Evolutionary conservation across 768 basidiomycete species (phyloP).

Genomic region (Tulasnella sp.): DNA sequence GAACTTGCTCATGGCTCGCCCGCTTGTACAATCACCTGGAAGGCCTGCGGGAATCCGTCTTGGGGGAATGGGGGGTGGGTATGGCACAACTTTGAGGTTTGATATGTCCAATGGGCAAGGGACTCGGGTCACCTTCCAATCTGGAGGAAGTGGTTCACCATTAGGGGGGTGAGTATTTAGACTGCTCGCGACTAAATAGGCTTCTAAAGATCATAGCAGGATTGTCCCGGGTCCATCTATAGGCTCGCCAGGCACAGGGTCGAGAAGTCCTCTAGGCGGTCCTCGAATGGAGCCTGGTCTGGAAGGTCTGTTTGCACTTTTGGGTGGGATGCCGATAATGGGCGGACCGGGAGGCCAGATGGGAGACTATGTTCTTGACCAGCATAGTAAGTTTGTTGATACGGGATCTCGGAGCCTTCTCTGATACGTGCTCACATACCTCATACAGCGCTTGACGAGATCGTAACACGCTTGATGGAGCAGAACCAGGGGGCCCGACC

Average conservation of each 20-base stretch:
- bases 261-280: not conserved
- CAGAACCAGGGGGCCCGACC: constrained; percentile 72
- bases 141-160: constrained; percentile 12
- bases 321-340: constrained; percentile 17
- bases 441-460: constrained; percentile 71
- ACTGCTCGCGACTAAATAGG: not conserved
- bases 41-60: not conserved
- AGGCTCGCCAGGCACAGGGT: not conserved
- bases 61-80: constrained; percentile 1
- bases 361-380: constrained; percentile 92
- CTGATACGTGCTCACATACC: not conserved
- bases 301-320: constrained; percentile 20
- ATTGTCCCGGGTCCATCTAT: not conserved
- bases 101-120: constrained; percentile 27
- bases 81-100: constrained; percentile 18
- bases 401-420: constrained; percentile 10
- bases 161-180: not conserved
- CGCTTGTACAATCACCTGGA: not conserved
- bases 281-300: constrained; percentile 28
- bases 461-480: constrained; percentile 87
- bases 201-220: not conserved
- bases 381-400: constrained; percentile 65
- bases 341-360: constrained; percentile 53
- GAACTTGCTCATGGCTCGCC: constrained; percentile 26
- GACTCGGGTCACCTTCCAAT: constrained; percentile 25